Evolutionary conservation across 495 filamentous ascomycete genomes (phyloP).

Genomic region (Xylaria intraflava): DNA sequence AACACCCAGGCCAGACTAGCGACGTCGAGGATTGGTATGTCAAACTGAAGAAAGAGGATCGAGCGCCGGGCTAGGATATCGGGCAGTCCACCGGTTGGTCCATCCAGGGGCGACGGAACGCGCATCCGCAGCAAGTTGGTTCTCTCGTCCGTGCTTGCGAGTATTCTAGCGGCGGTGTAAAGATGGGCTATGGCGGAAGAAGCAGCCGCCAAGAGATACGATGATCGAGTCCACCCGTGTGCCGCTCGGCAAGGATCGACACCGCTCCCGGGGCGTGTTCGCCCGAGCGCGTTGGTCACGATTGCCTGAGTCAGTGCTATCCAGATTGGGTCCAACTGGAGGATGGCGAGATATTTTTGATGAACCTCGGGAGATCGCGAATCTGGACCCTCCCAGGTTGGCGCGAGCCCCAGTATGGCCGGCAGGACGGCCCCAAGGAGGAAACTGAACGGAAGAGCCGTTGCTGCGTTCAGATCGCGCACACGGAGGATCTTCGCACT

Average conservation of each 20-base stretch:
- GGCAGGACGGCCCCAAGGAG: conserved; percentile 19
- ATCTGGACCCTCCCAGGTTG: conserved; percentile 17
- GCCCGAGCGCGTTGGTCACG: not conserved
- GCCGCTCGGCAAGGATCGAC: not conserved
- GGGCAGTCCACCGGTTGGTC: conserved; percentile 5
- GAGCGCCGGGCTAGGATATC: conserved; percentile 12
- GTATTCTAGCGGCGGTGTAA: conserved; percentile 9
- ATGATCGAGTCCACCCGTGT: conserved; percentile 9
- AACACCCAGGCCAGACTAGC: conserved; percentile 19
- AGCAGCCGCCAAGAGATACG: conserved; percentile 14
- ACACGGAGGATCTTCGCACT: conserved; percentile 3
- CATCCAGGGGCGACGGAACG: conserved; percentile 6
- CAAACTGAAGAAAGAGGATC: conserved; percentile 20
- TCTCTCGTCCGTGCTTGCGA: not conserved
- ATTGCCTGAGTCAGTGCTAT: conserved; percentile 4
- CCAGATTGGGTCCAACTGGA: conserved; percentile 19
- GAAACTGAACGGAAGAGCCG: conserved; percentile 17
- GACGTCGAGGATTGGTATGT: conserved; percentile 17
- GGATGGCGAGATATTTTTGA: conserved; percentile 17
- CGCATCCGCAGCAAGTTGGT: conserved; percentile 11
- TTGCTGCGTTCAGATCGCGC: conserved; percentile 4
- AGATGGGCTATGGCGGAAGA: conserved; percentile 12
- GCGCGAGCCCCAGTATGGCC: conserved; percentile 13
- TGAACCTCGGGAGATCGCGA: conserved; percentile 11
- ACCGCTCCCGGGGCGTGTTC: not conserved